Base-by-base conservation (phyloP, 2,329 filamentous ascomycete genomes). In the Fusarium sp. region DNA sequence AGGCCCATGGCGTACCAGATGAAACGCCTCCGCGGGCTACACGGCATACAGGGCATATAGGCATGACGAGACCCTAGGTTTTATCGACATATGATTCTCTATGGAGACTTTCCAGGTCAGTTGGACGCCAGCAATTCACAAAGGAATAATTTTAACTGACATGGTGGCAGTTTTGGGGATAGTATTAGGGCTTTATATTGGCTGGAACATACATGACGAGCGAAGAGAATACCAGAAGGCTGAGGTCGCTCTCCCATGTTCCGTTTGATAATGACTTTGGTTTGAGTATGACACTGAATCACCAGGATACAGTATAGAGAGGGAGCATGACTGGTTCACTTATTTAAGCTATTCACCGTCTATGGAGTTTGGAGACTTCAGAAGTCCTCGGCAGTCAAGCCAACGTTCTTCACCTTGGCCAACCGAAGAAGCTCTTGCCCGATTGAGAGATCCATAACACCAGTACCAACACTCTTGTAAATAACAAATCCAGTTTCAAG, bases 401-500 rank as follows among this genome's bases (percentile, higher is more conserved):
- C 90, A 36, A 92, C 78, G 2, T 84, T 84, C 66, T 84, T 85
- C 65, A 85, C 83, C 68, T 86, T 84, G 15, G 89, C 90, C 75
- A 91, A 78, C 31, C 82, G 78, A 10, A 92, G 83, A 63, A 92
- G 73, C 73, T 90, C 86, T 33, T 83, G 83, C 1, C 89, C 90
- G 10, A 91, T 88, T 5, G 90, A 87, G 39, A 93, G 81, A 81
- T 93, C 91, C 89, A 92, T 92, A 67, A 93, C 77, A 1, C 90
- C 90, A 60, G 92, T 79, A 0, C 91, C 91, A 6, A 93, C 90
- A 72, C 88, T 88, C 84, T 93, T 93, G 77, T 91, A 93, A 38
- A 93, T 88, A 1, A 92, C 87, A 77, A 92, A 90, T 0, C 91
- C 91, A 50, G 83, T 84, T 67, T 87, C 84, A 55, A 92, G 76